These are phyloP conservation scores for Lactifluus echinatus DNA, from an alignment of 768 basidiomycete genomes.

Conservation along the genomic window DNA sequence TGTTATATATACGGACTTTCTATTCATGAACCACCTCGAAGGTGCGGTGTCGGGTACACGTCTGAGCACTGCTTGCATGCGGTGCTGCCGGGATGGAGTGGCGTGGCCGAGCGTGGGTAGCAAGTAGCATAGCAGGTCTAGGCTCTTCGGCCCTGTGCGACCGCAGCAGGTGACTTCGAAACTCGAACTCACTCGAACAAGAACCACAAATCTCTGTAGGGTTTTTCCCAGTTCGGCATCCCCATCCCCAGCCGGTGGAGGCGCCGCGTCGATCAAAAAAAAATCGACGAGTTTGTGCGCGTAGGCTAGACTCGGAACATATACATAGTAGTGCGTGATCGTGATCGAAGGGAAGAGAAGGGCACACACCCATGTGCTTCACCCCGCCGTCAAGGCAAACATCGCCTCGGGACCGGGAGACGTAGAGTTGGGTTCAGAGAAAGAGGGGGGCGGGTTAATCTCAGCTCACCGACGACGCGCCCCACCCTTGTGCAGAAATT, in stretches of 20 bases:
- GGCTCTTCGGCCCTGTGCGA: not conserved
- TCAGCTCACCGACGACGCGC: not conserved
- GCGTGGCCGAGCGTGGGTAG: not conserved
- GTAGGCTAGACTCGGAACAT: not conserved
- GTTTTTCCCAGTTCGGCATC: not conserved
- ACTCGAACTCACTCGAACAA: not conserved
- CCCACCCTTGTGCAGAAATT: not conserved
- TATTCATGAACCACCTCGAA: not conserved
- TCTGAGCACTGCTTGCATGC: too few relatives aligned
- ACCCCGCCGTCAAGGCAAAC: not conserved
- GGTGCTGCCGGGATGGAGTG: not conserved
- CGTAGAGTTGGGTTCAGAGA: not conserved
- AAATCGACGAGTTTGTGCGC: not conserved
- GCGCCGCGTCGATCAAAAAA: not conserved
- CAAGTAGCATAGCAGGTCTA: too few relatives aligned
- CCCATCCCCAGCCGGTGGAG: not conserved
- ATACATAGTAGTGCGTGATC: not conserved
- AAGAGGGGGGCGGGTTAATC: too few relatives aligned
- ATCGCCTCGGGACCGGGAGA: constrained; percentile 8
- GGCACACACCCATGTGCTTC: not conserved
- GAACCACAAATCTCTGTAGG: not conserved
- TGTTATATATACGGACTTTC: not conserved
- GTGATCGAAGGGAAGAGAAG: not conserved
- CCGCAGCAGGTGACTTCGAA: too few relatives aligned
- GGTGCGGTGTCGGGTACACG: too few relatives aligned